These are phyloP conservation scores for Exophiala dermatitidis DNA, from an alignment of 2,329 filamentous ascomycete genomes.

Conservation along the genomic window DNA sequence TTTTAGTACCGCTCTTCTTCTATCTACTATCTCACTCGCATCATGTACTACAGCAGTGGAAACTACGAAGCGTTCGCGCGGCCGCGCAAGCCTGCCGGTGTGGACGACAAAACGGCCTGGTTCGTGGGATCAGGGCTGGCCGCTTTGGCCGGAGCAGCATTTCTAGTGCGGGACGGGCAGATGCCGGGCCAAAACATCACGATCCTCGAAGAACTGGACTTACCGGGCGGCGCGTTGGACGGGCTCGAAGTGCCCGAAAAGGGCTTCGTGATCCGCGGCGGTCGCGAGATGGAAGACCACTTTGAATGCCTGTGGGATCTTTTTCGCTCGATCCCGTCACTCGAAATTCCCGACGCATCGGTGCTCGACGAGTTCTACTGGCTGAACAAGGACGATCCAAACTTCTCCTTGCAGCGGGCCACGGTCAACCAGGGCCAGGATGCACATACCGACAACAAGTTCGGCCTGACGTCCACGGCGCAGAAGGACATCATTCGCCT, in stretches of 20 bases:
- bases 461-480: slow-evolving; percentile 4
- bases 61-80: slow-evolving; percentile 13
- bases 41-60: slow-evolving; percentile 15
- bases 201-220: slow-evolving; percentile 31
- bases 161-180: slow-evolving; percentile 33
- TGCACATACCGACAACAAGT: slow-evolving; percentile 10
- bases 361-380: slow-evolving; percentile 17
- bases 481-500: slow-evolving; percentile 9
- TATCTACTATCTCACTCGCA: neutral
- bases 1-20: neutral
- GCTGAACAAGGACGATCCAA: slow-evolving; percentile 16
- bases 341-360: slow-evolving; percentile 8
- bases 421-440: slow-evolving; percentile 10
- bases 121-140: slow-evolving; percentile 35
- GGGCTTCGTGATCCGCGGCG: slow-evolving; percentile 35
- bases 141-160: slow-evolving; percentile 33
- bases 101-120: slow-evolving; percentile 26
- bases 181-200: slow-evolving; percentile 33
- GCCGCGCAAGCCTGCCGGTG: slow-evolving; percentile 9
- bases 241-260: slow-evolving; percentile 29
- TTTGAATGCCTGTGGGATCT: slow-evolving; percentile 33
- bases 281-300: slow-evolving; percentile 32
- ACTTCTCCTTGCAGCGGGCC: slow-evolving; percentile 8
- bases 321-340: slow-evolving; percentile 31
- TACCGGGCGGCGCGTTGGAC: slow-evolving; percentile 31